Conservation (phyloP, 805 yeast genomes). For the Starmera pachycereana region DNA sequence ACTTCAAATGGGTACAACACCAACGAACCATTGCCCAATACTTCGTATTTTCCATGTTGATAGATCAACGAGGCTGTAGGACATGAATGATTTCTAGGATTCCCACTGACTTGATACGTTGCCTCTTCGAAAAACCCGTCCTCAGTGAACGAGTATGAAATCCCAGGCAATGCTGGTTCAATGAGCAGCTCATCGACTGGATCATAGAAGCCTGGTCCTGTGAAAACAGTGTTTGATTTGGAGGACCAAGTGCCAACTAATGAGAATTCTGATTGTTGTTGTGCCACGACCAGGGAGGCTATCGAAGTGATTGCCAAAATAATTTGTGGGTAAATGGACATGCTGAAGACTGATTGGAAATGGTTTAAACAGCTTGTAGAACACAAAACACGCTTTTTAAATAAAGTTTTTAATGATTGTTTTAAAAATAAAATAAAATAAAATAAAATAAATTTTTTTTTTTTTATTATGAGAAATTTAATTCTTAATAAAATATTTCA, state of each 20-base stretch:
- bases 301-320: too few species aligned
- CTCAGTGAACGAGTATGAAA: conserved; percentile 82
- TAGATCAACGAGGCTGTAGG: conserved; percentile 72
- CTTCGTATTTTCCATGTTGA: conserved; percentile 81
- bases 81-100: conserved; percentile 69
- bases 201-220: conserved; percentile 94
- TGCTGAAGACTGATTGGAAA: too few species aligned
- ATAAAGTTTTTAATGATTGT: too few species aligned
- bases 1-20: conserved; percentile 63
- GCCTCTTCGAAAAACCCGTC: conserved; percentile 94
- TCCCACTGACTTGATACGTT: conserved; percentile 62
- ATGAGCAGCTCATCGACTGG: conserved; percentile 91
- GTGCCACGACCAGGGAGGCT: too few species aligned
- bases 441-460: too few species aligned
- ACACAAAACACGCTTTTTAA: too few species aligned
- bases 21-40: conserved; percentile 56
- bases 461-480: too few species aligned
- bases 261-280: too few species aligned
- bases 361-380: too few species aligned
- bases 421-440: neutral
- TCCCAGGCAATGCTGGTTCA: conserved; percentile 94
- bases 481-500: too few species aligned
- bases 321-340: too few species aligned
- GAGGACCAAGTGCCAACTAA: conserved; percentile 92
- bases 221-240: conserved; percentile 86